Conservation (phyloP, 768 basidiomycete genomes). For the Termitomyces sp. region DNA sequence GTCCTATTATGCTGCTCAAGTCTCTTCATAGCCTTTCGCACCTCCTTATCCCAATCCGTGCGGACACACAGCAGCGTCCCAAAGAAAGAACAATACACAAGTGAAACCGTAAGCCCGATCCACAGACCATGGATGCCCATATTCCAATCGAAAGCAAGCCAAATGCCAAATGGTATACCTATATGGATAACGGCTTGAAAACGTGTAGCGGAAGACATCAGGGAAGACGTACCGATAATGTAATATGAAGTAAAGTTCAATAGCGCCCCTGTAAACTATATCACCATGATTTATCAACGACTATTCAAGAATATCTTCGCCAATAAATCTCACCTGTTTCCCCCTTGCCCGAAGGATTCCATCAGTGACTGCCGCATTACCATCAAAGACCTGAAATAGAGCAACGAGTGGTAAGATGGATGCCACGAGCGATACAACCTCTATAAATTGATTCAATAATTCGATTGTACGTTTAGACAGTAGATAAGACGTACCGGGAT, state of each 20-base stretch:
- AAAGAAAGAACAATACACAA: conserved; percentile 50
- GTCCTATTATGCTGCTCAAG: conserved; percentile 41
- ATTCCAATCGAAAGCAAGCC: conserved; percentile 58
- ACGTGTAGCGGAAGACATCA: too few species aligned
- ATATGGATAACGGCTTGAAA: not conserved
- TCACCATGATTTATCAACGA: not conserved
- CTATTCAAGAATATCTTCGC: not conserved
- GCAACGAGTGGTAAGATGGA: conserved; percentile 71
- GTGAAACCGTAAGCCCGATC: conserved; percentile 71
- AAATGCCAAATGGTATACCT: conserved; percentile 81
- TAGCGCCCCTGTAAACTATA: conserved; percentile 55
- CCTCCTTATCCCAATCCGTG: conserved; percentile 69
- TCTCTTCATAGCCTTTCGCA: conserved; percentile 51
- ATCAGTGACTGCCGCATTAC: conserved; percentile 54
- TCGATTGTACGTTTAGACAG: too few species aligned
- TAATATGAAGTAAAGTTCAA: conserved; percentile 84
- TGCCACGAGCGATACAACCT: conserved; percentile 57
- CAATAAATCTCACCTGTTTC: conserved; percentile 44
- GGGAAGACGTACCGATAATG: conserved; percentile 43
- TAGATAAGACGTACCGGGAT: conserved; percentile 38
- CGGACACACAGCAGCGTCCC: conserved; percentile 49
- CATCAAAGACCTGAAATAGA: conserved; percentile 85
- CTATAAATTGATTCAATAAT: conserved; percentile 17
- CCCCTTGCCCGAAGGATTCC: conserved; percentile 84
- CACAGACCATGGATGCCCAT: conserved; percentile 73